phyloP scores from a whole-genome alignment of 345 rosid genomes.

The Salix caprea region DNA sequence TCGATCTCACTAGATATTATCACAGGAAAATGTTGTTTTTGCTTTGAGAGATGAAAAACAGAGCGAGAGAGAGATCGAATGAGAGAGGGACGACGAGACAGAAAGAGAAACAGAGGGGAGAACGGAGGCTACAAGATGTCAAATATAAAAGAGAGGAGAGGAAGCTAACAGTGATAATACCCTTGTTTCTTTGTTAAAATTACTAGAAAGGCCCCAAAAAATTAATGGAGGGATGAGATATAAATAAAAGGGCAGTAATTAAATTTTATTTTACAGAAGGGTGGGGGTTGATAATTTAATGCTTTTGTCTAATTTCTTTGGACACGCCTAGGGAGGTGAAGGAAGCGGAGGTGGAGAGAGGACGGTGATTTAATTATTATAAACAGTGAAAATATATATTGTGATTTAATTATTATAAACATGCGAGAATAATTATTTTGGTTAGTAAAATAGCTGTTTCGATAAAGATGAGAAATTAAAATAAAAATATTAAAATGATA shows the following conservation, averaged over 20 bases:
- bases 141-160: not conserved
- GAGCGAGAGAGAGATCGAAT: not conserved
- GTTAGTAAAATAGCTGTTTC: too few relatives aligned
- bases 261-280: not conserved
- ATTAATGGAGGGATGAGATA: not conserved
- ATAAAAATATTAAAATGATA: too few relatives aligned
- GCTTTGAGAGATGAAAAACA: not conserved
- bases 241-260: not conserved
- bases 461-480: too few relatives aligned
- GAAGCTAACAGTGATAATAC: not conserved
- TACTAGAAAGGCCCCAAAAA: not conserved
- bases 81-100: slow-evolving; percentile 3
- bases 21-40: not conserved
- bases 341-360: not conserved
- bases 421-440: too few relatives aligned
- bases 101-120: not conserved
- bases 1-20: slow-evolving; percentile 1
- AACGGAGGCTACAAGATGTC: too few relatives aligned
- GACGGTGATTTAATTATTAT: not conserved
- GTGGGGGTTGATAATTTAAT: not conserved
- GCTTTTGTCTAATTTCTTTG: not conserved
- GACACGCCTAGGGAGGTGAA: not conserved
- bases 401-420: too few relatives aligned
- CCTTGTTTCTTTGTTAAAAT: not conserved
- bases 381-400: too few relatives aligned